Conservation (phyloP, 2,329 filamentous ascomycete genomes). For the Zymoseptoria crescenta region DNA sequence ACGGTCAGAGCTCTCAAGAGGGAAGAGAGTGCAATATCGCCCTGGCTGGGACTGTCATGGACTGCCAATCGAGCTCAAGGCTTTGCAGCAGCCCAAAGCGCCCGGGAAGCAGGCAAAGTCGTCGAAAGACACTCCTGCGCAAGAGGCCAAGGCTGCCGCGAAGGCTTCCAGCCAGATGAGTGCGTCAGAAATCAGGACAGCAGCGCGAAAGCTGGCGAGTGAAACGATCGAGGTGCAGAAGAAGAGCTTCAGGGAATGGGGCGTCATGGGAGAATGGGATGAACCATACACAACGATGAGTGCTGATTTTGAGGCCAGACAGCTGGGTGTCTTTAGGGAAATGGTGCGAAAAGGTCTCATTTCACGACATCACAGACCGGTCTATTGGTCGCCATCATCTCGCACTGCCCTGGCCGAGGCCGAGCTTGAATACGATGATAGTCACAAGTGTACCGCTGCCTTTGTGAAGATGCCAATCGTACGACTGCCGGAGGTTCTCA, state of each 20-base stretch:
- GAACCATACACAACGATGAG: conserved; percentile 74
- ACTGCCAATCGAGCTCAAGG: conserved; percentile 93
- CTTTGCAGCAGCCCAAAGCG: conserved; percentile 53
- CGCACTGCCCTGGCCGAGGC: conserved; percentile 74
- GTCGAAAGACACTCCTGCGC: conserved; percentile 29
- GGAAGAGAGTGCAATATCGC: conserved; percentile 68
- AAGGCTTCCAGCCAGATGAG: conserved; percentile 30
- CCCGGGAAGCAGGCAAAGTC: conserved; percentile 25
- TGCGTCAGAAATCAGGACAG: conserved; percentile 52
- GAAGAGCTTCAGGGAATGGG: conserved; percentile 64
- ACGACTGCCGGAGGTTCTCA: conserved; percentile 38
- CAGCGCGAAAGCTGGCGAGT: conserved; percentile 58
- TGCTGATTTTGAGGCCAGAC: conserved; percentile 61
- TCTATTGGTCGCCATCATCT: conserved; percentile 79
- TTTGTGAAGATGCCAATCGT: conserved; percentile 70
- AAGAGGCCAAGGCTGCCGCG: conserved; percentile 25
- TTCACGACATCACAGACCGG: conserved; percentile 71
- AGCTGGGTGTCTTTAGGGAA: conserved; percentile 65
- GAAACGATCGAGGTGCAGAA: conserved; percentile 66
- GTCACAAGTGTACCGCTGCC: conserved; percentile 64
- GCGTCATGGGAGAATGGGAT: conserved; percentile 75
- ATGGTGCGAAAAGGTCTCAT: conserved; percentile 68
- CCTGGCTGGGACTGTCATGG: conserved; percentile 99
- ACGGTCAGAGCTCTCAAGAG: conserved; percentile 70
- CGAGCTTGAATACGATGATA: conserved; percentile 74